phyloP scores from a whole-genome alignment of 176 grass and related monocot genomes.

The Thalia dealbata region DNA sequence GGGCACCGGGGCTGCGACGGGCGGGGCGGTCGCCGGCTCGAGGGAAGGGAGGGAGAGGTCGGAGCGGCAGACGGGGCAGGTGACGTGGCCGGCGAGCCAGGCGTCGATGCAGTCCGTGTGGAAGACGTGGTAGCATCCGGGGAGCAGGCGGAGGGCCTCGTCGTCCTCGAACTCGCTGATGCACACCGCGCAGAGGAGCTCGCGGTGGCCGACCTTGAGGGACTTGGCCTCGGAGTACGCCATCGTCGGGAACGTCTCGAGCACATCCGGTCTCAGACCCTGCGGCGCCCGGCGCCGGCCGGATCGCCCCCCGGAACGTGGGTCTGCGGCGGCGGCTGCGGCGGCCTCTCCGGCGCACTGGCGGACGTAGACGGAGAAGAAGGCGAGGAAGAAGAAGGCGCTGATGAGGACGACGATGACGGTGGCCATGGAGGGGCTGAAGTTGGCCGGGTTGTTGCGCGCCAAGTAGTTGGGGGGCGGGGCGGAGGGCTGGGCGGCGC shows the following conservation, averaged over 20 bases:
- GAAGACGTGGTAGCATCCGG: slow-evolving; percentile 86
- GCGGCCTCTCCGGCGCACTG: slow-evolving; percentile 20
- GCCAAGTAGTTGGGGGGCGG: no score
- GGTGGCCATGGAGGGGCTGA: slow-evolving; percentile 1
- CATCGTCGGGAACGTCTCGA: slow-evolving; percentile 65
- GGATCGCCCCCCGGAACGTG: background rate
- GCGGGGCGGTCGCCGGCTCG: background rate
- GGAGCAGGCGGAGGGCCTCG: slow-evolving; percentile 66
- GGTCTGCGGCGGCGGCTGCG: background rate
- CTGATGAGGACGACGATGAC: slow-evolving; percentile 54
- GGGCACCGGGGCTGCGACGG: background rate
- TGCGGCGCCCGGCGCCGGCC: slow-evolving; percentile 26
- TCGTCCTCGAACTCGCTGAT: slow-evolving; percentile 96
- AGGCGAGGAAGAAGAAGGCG: slow-evolving; percentile 51
- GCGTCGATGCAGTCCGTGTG: slow-evolving; percentile 83
- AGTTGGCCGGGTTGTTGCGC: background rate
- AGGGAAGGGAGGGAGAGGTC: slow-evolving; percentile 42
- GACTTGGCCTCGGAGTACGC: slow-evolving; percentile 49
- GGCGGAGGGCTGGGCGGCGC: background rate
- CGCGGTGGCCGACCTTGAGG: slow-evolving; percentile 32
- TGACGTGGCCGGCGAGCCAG: slow-evolving; percentile 65
- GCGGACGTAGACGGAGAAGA: slow-evolving; percentile 68
- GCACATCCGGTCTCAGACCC: slow-evolving; percentile 48
- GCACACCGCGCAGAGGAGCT: slow-evolving; percentile 77
- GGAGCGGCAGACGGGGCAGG: slow-evolving; percentile 76